phyloP scores from a whole-genome alignment of 306 rosid genomes.

The Arachis stenosperma region DNA sequence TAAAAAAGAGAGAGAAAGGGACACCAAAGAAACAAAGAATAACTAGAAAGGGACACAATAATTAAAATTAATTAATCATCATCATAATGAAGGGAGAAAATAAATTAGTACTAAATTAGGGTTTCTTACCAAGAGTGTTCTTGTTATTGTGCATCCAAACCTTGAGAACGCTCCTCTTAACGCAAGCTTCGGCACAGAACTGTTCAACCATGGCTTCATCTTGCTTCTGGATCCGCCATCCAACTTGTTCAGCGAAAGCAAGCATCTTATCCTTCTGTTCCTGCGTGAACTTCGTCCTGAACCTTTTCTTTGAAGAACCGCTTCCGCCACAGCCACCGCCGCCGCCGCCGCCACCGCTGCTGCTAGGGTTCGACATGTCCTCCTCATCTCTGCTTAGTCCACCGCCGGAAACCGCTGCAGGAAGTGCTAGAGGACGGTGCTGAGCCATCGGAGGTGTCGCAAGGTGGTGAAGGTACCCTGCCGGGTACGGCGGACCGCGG shows the following conservation, averaged over 20 bases:
- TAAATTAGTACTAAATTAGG: conserved; percentile 43
- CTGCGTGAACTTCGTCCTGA: conserved; percentile 69
- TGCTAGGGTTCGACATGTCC: conserved; percentile 76
- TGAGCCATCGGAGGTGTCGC: conserved; percentile 42
- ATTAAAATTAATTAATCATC: not conserved
- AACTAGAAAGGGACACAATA: not conserved
- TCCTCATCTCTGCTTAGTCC: conserved; percentile 66
- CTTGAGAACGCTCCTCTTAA: conserved; percentile 74
- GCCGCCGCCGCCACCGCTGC: conserved; percentile 77
- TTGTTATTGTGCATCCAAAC: conserved; percentile 99
- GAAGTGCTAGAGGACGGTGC: conserved; percentile 60
- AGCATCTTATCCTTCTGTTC: conserved; percentile 92
- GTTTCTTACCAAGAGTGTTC: conserved; percentile 92
- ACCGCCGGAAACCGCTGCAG: conserved; percentile 52
- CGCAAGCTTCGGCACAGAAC: conserved; percentile 66
- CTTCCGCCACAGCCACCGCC: conserved; percentile 65
- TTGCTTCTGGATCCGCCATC: conserved; percentile 93
- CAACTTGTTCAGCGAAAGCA: conserved; percentile 69
- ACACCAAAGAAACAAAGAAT: conserved; percentile 6
- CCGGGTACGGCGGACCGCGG: conserved; percentile 34
- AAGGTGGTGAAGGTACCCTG: conserved; percentile 64
- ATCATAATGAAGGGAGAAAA: too few relatives aligned
- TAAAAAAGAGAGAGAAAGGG: not conserved
- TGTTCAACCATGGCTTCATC: conserved; percentile 79
- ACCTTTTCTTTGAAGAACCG: conserved; percentile 58